Percentiles rank a stretch among this genome's conserved stretches.
Conservation (phyloP, 495 filamentous ascomycete genomes). For the Poronia punctata region DNA sequence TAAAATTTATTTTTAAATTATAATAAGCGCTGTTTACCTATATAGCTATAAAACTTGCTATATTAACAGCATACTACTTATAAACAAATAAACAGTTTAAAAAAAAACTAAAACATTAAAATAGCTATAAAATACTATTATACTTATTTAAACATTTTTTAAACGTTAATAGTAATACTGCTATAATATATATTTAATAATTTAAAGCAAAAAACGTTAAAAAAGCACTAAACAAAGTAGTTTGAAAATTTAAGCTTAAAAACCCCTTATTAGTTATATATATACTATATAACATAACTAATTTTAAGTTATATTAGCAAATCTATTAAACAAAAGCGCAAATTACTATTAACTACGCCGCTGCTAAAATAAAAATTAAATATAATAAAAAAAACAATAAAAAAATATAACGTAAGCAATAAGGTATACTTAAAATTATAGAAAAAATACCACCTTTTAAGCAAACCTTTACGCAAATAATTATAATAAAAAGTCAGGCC, state of each 20-base stretch:
- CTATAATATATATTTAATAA: conserved; percentile 4
- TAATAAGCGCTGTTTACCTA: not conserved
- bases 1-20: not conserved
- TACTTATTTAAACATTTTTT: not conserved
- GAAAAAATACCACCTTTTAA: not conserved
- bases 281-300: not conserved
- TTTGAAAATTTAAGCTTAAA: not conserved
- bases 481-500: not conserved
- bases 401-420: not conserved
- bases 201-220: not conserved
- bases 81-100: conserved; percentile 1
- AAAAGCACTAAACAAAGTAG: not conserved
- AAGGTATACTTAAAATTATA: not conserved
- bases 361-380: not conserved
- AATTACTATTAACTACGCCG: not conserved
- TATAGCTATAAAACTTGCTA: not conserved
- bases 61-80: not conserved
- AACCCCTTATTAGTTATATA: not conserved
- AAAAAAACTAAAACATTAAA: not conserved
- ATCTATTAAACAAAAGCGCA: not conserved
- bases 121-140: not conserved
- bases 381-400: not conserved
- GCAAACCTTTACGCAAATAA: not conserved
- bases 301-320: not conserved
- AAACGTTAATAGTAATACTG: not conserved